A percentile compares a stretch with the other conserved stretches of the same genome.
These are phyloP conservation scores for Kodamaea neixiangensis DNA, from an alignment of 805 yeast species.

Conservation along the genomic window DNA sequence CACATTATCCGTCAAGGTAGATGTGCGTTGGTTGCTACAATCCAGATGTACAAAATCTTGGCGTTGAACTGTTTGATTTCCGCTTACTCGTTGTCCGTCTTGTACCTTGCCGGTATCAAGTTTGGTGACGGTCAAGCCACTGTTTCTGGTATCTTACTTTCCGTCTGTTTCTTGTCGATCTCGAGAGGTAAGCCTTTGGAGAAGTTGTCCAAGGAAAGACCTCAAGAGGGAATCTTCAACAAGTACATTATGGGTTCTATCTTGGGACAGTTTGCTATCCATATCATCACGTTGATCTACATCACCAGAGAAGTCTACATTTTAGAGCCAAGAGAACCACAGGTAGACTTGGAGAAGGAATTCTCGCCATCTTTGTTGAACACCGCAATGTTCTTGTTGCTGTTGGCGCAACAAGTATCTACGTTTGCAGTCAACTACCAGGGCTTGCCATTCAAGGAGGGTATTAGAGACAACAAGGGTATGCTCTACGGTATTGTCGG, in stretches of 20 bases:
- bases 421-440: slow-evolving; percentile 97
- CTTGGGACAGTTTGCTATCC: slow-evolving; percentile 93
- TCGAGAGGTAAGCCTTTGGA: slow-evolving; percentile 92
- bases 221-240: slow-evolving; percentile 96
- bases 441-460: slow-evolving; percentile 95
- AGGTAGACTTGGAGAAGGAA: slow-evolving; percentile 83
- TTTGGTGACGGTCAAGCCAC: slow-evolving; percentile 99
- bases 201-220: slow-evolving; percentile 88
- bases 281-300: slow-evolving; percentile 77
- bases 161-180: slow-evolving; percentile 92
- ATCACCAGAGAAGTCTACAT: slow-evolving; percentile 81
- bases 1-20: slow-evolving; percentile 97
- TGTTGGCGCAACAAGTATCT: slow-evolving; percentile 93
- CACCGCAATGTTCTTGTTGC: slow-evolving; percentile 93
- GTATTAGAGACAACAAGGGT: slow-evolving; percentile 86
- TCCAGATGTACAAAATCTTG: slow-evolving; percentile 97
- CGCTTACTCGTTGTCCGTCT: slow-evolving; percentile 92
- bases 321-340: slow-evolving; percentile 90
- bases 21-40: slow-evolving; percentile 94
- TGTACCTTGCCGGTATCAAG: slow-evolving; percentile 95
- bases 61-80: slow-evolving; percentile 96
- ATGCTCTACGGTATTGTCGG: slow-evolving; percentile 95
- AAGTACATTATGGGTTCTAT: slow-evolving; percentile 96
- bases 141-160: slow-evolving; percentile 85
- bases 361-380: slow-evolving; percentile 89